These are phyloP conservation scores for Ottelia alismoides DNA, from an alignment of 106 monocot genomes.

Conservation along the genomic window DNA sequence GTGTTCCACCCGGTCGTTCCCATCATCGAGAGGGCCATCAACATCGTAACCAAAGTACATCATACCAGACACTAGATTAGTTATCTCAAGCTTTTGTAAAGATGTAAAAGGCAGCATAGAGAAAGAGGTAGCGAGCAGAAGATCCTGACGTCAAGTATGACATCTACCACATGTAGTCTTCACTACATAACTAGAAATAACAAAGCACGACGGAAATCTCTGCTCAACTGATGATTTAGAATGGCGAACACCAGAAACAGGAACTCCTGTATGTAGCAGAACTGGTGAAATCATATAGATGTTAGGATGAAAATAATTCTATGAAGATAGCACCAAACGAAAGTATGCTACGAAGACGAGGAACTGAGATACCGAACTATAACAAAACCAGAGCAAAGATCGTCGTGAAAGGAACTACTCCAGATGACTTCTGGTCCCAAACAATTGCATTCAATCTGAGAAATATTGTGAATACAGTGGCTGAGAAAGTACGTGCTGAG, in stretches of 20 bases:
- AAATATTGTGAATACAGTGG: constrained; percentile 45
- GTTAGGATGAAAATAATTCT: constrained; percentile 90
- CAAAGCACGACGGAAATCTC: constrained; percentile 88
- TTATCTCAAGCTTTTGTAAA: constrained; percentile 86
- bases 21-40: too few relatives aligned
- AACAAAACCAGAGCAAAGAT: constrained; percentile 84
- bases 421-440: constrained; percentile 93
- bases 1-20: too few relatives aligned
- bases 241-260: constrained; percentile 82
- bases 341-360: constrained; percentile 70
- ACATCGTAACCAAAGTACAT: constrained; percentile 97
- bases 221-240: constrained; percentile 67
- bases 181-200: constrained; percentile 92
- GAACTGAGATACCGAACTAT: constrained; percentile 91
- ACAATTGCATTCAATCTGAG: constrained; percentile 71
- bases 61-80: constrained; percentile 61
- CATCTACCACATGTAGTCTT: constrained; percentile 91
- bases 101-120: constrained; percentile 86
- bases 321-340: constrained; percentile 91
- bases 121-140: constrained; percentile 82
- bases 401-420: constrained; percentile 85
- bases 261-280: constrained; percentile 91
- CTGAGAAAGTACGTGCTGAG: too few relatives aligned
- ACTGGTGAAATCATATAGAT: constrained; percentile 89
- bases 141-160: constrained; percentile 80